Evolutionary conservation across 169 alveolate species (phyloP), one percentile per base, ranked within the genome.

Genomic region (Blepharisma undulans): DNA sequence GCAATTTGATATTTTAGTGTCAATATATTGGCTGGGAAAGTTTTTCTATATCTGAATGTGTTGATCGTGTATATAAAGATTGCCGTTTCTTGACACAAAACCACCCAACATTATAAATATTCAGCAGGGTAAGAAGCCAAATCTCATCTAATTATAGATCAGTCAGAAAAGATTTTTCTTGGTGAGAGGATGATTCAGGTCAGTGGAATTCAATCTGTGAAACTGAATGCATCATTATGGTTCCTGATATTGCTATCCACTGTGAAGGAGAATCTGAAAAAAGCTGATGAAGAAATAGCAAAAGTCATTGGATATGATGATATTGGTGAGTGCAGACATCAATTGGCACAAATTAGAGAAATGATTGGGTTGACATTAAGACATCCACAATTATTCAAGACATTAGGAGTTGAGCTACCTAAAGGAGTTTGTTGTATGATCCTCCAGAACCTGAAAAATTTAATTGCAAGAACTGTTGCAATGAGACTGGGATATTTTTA

Each of bases 361-460:
- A 94, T 93, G 96, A 79, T 86, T 29, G 92, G 72, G 74, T 34
- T 79, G 14, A 91, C 91, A 6, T 89, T 88, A 60, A 30, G 99
- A 87, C 99, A 99, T 91, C 99, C 99, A 25, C 98, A 98, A 30
- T 95, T 99, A 60, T 99, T 98, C 97, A 99, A 99, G 95, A 99
- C 99, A 4, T 97, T 99, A 36, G 99, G 99, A 33, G 99, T 99
- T 77, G 99, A 99, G 94, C 99, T 99, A 4, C 99, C 99, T 0
- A 98, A 99, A 91, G 99, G 99, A 10, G 99, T 99, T 32, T 97
- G 77, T 97, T 99, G 71, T 99, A 98, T 96, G 99, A 99, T 33
- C 99, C 99, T 16, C 99, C 99, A 66, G 99, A 99, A 88, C 98
- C 99, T 85, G 99, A 99, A 72, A 99, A 99, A 94, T 99, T 99